These are phyloP conservation scores for Chaetoceros tenuissimus DNA, from an alignment of 108 stramenopile genomes.

Conservation along the genomic window DNA sequence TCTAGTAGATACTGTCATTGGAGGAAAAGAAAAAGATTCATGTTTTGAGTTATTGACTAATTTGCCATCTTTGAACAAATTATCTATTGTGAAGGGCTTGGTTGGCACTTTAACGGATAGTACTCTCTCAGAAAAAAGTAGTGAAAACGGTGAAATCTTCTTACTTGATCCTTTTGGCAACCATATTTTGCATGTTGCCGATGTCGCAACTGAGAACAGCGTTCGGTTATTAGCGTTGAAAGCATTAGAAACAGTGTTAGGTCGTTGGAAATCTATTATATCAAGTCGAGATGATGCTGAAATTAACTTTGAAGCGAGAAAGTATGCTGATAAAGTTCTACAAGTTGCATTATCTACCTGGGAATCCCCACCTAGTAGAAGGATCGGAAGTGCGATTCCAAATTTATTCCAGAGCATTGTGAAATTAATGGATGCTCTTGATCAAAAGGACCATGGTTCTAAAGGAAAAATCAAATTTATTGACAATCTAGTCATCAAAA, in stretches of 20 bases:
- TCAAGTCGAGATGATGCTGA: neutral
- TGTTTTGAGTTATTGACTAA: slow-evolving; percentile 4
- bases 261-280: slow-evolving; percentile 13
- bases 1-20: slow-evolving; percentile 4
- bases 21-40: neutral
- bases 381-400: slow-evolving; percentile 37
- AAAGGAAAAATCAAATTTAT: neutral
- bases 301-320: neutral
- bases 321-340: slow-evolving; percentile 26
- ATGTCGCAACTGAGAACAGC: slow-evolving; percentile 27
- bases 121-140: neutral
- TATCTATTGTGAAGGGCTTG: slow-evolving; percentile 8
- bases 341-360: slow-evolving; percentile 37
- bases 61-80: slow-evolving; percentile 7
- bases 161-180: slow-evolving; percentile 3
- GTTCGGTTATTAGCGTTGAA: slow-evolving; percentile 43
- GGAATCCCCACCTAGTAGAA: slow-evolving; percentile 48
- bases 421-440: slow-evolving; percentile 10
- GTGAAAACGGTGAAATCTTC: neutral
- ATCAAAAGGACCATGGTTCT: neutral
- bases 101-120: slow-evolving; percentile 5
- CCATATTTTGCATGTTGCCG: slow-evolving; percentile 2
- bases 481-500: slow-evolving; percentile 20
- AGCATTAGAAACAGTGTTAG: slow-evolving; percentile 35
- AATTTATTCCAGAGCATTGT: slow-evolving; percentile 39